Conservation (phyloP, 2,329 filamentous ascomycete genomes). For the Aspergillus sp. region DNA sequence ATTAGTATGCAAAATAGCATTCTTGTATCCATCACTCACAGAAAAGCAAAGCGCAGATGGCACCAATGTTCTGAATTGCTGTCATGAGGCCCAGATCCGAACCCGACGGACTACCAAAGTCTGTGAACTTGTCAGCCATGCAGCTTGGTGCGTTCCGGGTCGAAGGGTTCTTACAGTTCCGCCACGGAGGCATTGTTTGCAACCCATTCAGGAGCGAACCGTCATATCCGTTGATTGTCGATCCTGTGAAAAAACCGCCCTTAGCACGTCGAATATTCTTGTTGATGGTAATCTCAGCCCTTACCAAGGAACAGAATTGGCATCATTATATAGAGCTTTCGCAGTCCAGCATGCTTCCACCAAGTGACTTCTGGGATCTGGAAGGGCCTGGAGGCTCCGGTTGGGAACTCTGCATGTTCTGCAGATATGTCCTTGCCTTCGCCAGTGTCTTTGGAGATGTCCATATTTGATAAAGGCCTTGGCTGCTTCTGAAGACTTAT, state of each 20-base stretch:
- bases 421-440: not conserved
- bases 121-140: not conserved
- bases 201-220: slow-evolving; percentile 25
- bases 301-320: slow-evolving; percentile 15
- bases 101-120: slow-evolving; percentile 21
- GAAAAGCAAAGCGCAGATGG: slow-evolving; percentile 24
- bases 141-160: not conserved
- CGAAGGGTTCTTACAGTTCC: slow-evolving; percentile 17
- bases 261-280: not conserved
- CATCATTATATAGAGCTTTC: slow-evolving; percentile 24
- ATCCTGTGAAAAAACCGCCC: not conserved
- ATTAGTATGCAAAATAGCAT: not conserved
- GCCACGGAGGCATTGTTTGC: slow-evolving; percentile 26
- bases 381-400: not conserved
- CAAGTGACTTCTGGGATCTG: slow-evolving; percentile 21
- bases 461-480: not conserved
- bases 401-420: not conserved
- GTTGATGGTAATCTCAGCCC: not conserved
- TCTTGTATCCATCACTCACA: slow-evolving; percentile 6
- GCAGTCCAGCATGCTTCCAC: slow-evolving; percentile 22
- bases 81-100: slow-evolving; percentile 22
- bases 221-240: slow-evolving; percentile 27
- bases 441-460: not conserved
- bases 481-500: not conserved
- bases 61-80: slow-evolving; percentile 25